Conservation (phyloP, 257 asterid genomes). For the Solanum neorickii region DNA sequence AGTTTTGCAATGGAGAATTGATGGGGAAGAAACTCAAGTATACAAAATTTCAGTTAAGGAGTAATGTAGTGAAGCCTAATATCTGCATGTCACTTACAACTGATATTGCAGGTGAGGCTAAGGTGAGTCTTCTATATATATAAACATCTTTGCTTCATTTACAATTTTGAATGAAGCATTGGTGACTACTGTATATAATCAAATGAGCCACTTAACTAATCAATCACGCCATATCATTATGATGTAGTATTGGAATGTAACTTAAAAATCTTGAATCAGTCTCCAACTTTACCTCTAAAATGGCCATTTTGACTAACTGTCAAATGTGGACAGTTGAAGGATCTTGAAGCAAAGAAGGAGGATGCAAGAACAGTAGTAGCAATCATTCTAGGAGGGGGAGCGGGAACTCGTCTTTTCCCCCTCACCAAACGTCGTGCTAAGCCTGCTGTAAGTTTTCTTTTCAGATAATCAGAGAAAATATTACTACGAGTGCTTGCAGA, state of each 20-base stretch:
- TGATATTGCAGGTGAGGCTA: conserved; percentile 59
- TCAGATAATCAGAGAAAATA: neutral
- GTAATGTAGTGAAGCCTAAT: conserved; percentile 7
- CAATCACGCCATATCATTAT: neutral
- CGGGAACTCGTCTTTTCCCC: conserved; percentile 95
- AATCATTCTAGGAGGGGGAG: conserved; percentile 93
- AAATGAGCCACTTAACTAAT: neutral
- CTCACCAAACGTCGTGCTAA: conserved; percentile 93
- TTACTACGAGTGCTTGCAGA: neutral
- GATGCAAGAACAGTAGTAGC: conserved; percentile 79
- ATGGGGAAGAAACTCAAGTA: conserved; percentile 63
- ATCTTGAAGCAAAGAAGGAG: conserved; percentile 57
- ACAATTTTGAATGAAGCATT: neutral
- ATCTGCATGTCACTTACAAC: conserved; percentile 55
- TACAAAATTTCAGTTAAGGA: conserved; percentile 21
- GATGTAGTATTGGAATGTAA: neutral
- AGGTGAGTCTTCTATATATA: conserved; percentile 41
- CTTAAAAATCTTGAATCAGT: neutral
- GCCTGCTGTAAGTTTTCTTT: conserved; percentile 65
- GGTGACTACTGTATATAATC: neutral
- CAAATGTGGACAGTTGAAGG: conserved; percentile 40
- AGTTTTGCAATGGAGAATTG: conserved; percentile 54
- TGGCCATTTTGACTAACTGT: neutral
- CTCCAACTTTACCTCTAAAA: neutral
- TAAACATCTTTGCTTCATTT: neutral